Evolutionary conservation across 164 flowering plant species (phyloP), one percentile per base, ranked within the genome.

Genomic region (Stephania cephalantha): DNA sequence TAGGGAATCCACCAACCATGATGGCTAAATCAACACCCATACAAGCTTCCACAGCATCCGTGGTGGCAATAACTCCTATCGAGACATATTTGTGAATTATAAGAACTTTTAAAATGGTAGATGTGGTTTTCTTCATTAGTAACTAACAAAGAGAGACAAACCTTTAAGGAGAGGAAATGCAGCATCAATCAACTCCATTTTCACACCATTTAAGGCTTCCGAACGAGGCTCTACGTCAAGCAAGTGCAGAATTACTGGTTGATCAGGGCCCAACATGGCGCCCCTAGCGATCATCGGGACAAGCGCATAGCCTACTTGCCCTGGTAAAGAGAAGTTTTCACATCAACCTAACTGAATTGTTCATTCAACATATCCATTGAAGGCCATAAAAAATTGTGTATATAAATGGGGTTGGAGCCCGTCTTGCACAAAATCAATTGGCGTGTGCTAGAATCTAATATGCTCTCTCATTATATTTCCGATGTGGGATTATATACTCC

Each of bases 151-250:
- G 31, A 69, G n/a, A 46, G 7, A 42, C 75, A 64, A 55, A 86
- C 97, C 95, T 85, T 86, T 89, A 29, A 93, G 91, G 53, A 93
- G 94, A 79, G 97, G 98, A 67, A 91, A 90, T 29, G 97, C 97
- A 76, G 91, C 87, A 83, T 93, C 98, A 48, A 88, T 76, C 80
- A 93, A 70, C 80, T 93, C 98, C 95, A 91, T 93, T 77, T 88
- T 88, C 53, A 93, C 89, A 44, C 91, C 98, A 9, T 89, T 86
- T 79, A 93, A 80, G 71, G 91, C 86, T 79, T 86, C 90, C 9
- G 87, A 87, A 12, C 86, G 88, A 45, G 90, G 84, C 71, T 83
- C 87, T 52, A 89, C 88, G 77, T 89, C 98, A 75, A 93, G 95
- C 89, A 93, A 78, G 83, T 91, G 98, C 35, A 93, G 79, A 77